Percentiles rank a stretch among this genome's conserved stretches.
Conservation (phyloP, 495 filamentous ascomycete species). For the Pyronema domesticum region DNA sequence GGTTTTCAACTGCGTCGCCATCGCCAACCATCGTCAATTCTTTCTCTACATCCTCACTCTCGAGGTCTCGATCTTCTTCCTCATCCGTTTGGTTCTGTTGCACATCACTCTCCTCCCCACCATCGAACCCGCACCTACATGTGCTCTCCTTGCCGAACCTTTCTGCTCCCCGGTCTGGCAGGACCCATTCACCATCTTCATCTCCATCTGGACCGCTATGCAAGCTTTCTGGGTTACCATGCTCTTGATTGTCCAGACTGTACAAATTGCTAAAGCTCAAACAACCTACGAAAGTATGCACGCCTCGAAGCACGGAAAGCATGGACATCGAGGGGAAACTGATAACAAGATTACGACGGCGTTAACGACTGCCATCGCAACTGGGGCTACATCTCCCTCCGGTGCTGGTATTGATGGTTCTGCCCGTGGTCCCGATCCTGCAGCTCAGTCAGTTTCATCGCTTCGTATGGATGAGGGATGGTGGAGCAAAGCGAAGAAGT, state of each 20-base stretch:
- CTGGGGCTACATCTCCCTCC: conserved; percentile 44
- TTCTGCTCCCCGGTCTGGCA: conserved; percentile 57
- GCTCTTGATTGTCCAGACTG: conserved; percentile 78
- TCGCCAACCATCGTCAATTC: conserved; percentile 92
- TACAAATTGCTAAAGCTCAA: conserved; percentile 77
- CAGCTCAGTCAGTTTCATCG: conserved; percentile 20
- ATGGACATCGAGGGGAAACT: conserved; percentile 11
- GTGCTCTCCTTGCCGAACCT: conserved; percentile 54
- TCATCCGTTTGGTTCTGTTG: conserved; percentile 14
- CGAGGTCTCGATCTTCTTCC: conserved; percentile 50
- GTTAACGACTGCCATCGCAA: conserved; percentile 60
- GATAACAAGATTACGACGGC: conserved; percentile 37
- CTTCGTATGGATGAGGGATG: conserved; percentile 2
- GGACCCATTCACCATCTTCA: conserved; percentile 66
- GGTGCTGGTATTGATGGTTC: conserved; percentile 47
- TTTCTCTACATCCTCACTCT: conserved; percentile 68
- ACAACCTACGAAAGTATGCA: conserved; percentile 94
- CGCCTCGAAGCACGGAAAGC: conserved; percentile 38
- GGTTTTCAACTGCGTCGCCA: conserved; percentile 88
- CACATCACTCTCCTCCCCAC: conserved; percentile 8
- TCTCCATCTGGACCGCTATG: conserved; percentile 56
- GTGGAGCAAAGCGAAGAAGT: conserved; percentile 31
- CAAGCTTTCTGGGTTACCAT: conserved; percentile 91
- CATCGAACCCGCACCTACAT: conserved; percentile 27
- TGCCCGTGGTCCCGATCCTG: conserved; percentile 25